Conservation (phyloP, 2,329 filamentous ascomycete genomes). For the Scytalidium lignicola region DNA sequence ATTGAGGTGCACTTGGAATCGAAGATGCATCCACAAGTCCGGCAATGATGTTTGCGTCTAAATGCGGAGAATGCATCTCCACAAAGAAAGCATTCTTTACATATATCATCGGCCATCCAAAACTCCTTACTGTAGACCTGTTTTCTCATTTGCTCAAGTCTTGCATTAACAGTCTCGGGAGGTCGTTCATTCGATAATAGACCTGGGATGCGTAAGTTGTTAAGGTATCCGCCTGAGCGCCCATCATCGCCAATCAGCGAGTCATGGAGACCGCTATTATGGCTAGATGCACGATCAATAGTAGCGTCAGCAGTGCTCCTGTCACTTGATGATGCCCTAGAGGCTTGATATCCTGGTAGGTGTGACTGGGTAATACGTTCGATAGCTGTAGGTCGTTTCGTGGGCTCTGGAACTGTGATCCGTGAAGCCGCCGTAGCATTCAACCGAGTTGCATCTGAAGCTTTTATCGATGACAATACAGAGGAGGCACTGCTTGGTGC, state of each 20-base stretch:
- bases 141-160: slow-evolving; percentile 69
- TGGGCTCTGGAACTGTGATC: slow-evolving; percentile 16
- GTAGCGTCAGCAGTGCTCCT: slow-evolving; percentile 52
- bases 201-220: slow-evolving; percentile 46
- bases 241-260: slow-evolving; percentile 44
- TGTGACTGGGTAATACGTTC: slow-evolving; percentile 38
- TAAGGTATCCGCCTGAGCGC: slow-evolving; percentile 35
- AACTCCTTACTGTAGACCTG: slow-evolving; percentile 92
- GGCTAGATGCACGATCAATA: slow-evolving; percentile 52
- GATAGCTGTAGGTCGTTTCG: slow-evolving; percentile 29
- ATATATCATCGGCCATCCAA: slow-evolving; percentile 99
- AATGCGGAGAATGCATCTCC: slow-evolving; percentile 89
- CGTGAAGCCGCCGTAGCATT: slow-evolving; percentile 19
- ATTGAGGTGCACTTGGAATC: slow-evolving; percentile 92
- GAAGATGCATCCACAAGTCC: slow-evolving; percentile 96
- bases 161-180: slow-evolving; percentile 54
- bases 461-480: slow-evolving; percentile 23
- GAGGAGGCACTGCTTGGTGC: slow-evolving; percentile 24
- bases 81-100: slow-evolving; percentile 94
- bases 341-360: slow-evolving; percentile 40
- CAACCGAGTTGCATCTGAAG: slow-evolving; percentile 25
- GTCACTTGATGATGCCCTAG: slow-evolving; percentile 55
- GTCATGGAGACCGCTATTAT: slow-evolving; percentile 52
- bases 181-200: slow-evolving; percentile 52
- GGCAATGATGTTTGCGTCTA: slow-evolving; percentile 92